Percentiles rank a stretch among this genome's conserved stretches.
These are phyloP conservation scores for Corynespora cassiicola DNA, from an alignment of 2,329 filamentous ascomycete genomes.

Conservation along the genomic window DNA sequence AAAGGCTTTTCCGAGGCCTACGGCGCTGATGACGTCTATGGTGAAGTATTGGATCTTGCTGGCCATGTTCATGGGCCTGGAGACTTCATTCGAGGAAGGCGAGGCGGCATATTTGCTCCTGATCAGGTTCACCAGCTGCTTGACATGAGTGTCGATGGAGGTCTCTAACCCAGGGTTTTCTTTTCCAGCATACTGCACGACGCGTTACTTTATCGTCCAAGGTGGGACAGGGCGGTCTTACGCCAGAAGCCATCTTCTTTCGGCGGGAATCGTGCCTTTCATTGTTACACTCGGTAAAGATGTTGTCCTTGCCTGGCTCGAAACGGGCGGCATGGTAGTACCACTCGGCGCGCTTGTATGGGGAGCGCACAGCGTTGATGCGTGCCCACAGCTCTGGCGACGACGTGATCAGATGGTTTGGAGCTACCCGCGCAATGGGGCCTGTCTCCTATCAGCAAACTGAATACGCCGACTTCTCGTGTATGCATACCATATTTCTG, in stretches of 20 bases:
- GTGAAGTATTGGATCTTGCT: constrained; percentile 61
- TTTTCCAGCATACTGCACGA: constrained; percentile 58
- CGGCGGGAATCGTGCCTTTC: constrained; percentile 51
- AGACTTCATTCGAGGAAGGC: constrained; percentile 18
- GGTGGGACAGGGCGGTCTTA: constrained; percentile 11
- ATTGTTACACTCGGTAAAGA: constrained; percentile 60
- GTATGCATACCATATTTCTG: constrained; percentile 38
- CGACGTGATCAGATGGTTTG: constrained; percentile 57
- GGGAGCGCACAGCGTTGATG: constrained; percentile 49
- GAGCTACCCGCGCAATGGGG: constrained; percentile 54
- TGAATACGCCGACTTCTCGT: too few species aligned
- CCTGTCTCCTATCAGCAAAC: constrained; percentile 29
- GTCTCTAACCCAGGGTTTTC: constrained; percentile 60
- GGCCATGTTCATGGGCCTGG: constrained; percentile 55
- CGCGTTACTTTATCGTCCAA: constrained; percentile 4
- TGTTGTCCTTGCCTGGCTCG: constrained; percentile 61
- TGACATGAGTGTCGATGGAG: constrained; percentile 56
- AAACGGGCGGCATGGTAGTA: constrained; percentile 55
- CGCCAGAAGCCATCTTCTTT: constrained; percentile 60
- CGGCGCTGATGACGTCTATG: constrained; percentile 61
- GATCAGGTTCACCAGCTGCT: constrained; percentile 57
- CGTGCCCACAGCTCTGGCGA: constrained; percentile 55
- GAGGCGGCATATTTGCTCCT: constrained; percentile 51
- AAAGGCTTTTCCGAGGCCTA: constrained; percentile 61
- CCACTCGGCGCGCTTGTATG: constrained; percentile 48